phyloP scores from a whole-genome alignment of 768 basidiomycete genomes.

The Suillus brevipes region DNA sequence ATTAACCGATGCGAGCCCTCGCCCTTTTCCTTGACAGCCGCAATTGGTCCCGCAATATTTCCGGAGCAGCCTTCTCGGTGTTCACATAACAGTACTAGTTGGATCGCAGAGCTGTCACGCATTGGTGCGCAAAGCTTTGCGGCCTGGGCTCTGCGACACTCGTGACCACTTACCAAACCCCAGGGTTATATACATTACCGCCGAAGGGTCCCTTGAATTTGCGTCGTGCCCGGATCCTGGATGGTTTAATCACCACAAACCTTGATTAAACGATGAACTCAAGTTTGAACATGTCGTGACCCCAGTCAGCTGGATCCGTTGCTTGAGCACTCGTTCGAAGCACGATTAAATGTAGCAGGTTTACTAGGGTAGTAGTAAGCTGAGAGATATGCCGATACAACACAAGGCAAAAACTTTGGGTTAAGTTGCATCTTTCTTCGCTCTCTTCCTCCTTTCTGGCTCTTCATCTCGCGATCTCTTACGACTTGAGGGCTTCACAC shows the following conservation, averaged over 20 bases:
- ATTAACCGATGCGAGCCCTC: neutral
- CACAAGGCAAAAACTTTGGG: neutral
- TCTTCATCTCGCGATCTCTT: conserved; percentile 6
- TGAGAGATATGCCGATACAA: neutral
- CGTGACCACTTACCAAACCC: neutral
- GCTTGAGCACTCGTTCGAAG: neutral
- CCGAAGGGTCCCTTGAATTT: neutral
- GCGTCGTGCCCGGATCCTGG: neutral
- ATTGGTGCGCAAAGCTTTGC: neutral
- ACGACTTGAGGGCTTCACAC: neutral
- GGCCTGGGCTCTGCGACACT: neutral
- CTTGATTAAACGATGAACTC: neutral
- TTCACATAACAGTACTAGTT: neutral
- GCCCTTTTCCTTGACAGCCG: neutral
- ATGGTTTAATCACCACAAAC: neutral
- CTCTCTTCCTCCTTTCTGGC: neutral
- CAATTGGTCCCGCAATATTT: neutral
- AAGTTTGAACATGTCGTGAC: neutral
- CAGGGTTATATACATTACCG: neutral
- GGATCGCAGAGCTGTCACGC: neutral
- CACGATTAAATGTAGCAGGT: neutral
- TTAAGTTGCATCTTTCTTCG: neutral
- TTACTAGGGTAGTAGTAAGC: neutral
- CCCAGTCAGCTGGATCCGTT: neutral
- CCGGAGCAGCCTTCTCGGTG: neutral